Base-by-base conservation (phyloP, 2,329 filamentous ascomycete species). In the Magnaporthiopsis rhizophila region DNA sequence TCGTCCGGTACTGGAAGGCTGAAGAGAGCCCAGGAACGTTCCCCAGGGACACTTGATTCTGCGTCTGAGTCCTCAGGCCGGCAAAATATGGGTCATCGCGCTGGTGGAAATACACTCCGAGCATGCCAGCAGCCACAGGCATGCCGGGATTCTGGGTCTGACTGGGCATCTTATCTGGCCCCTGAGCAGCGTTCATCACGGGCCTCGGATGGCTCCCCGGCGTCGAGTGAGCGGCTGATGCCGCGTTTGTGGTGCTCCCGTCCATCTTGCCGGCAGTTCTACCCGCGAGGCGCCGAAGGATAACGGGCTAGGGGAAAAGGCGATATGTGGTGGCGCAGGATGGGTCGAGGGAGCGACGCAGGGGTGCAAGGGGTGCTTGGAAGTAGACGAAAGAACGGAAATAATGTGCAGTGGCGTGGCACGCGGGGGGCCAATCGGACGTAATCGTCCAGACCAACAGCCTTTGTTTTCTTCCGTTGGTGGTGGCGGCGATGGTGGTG, bases 181-280 rank as follows among this genome's bases (percentile, higher is more conserved):
- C 45, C 21, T n/a, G 45, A 24, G n/a, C 45, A 53, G 45, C 2
- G 45, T 9, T 4, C 45, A 53, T n/a, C 67, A 15, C 65, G 56
- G 30, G 63, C 65, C 30, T 56, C 32, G 50, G 8, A 4, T 32
- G 61, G 50, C 21, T 26, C 18, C 32, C 13, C 30, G 24, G n/a
- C n/a, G 7, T n/a, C 45, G 45, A 53, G 18, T 24, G 45, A n/a
- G 45, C 45, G 45, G 45, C 21, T 2, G 45, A n/a, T 24, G 15
- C 45, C 45, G 45, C 21, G 8, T n/a, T 53, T 24, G 45, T 21
- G 45, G 21, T 21, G 45, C 45, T 4, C 1, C 45, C 45, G 13
- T 53, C n/a, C 45, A 53, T 53, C 45, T 24, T 53, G 21, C 9
- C 45, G 45, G 5, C 13, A 3, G 45, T 24, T 53, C 21, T 24